These are phyloP conservation scores for Jasminum sambac DNA, from an alignment of 257 asterid genomes.

Conservation along the genomic window DNA sequence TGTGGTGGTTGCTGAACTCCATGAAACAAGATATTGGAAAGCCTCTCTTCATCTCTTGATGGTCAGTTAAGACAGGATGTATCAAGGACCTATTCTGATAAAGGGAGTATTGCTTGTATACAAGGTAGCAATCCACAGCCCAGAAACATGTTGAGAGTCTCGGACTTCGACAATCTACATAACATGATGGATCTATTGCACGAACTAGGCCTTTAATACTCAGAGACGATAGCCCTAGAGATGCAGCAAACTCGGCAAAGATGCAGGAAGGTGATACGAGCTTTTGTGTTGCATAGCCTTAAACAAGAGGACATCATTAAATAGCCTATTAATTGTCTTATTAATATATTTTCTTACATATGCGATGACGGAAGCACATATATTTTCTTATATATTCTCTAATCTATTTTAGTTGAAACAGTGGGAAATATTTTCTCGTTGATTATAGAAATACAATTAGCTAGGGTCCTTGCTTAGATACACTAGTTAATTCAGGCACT, in stretches of 20 bases:
- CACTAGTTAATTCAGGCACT: neutral
- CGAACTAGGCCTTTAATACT: neutral
- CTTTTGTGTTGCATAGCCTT: neutral
- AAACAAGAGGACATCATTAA: neutral
- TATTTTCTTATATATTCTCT: too few species aligned
- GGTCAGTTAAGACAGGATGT: neutral
- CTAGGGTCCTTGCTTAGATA: neutral
- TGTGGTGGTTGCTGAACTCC: neutral
- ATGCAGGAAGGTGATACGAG: neutral
- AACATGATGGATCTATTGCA: neutral
- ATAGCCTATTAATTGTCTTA: neutral
- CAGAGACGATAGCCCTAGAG: neutral
- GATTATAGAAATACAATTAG: neutral
- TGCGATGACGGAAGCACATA: neutral
- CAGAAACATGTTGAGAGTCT: neutral
- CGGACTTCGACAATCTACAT: neutral
- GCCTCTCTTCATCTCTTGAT: neutral
- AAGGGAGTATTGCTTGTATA: neutral
- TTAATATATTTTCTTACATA: neutral
- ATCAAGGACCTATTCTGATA: neutral
- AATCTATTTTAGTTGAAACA: neutral
- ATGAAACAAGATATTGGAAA: neutral
- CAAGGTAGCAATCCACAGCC: constrained; percentile 1
- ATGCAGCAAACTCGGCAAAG: neutral
- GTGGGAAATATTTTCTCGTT: neutral